Evolutionary conservation across 23 red algal species (phyloP).

Genomic region (Agarophyton chilense): DNA sequence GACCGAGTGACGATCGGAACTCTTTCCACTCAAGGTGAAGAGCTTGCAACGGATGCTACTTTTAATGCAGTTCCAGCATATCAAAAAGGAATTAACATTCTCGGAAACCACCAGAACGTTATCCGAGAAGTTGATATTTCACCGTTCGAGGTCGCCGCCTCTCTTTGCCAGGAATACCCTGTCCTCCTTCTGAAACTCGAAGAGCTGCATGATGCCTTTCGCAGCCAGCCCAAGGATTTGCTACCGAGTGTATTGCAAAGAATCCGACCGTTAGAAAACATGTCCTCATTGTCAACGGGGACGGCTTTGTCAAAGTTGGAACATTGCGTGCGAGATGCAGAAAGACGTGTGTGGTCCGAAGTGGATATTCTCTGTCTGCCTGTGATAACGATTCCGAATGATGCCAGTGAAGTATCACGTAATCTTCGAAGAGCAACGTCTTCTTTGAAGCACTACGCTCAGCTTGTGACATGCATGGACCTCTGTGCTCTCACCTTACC

Average conservation of each 20-base stretch:
- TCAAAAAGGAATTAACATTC: not conserved
- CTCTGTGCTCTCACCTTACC: slow-evolving; percentile 30
- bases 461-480: slow-evolving; percentile 39
- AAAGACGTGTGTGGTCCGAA: slow-evolving; percentile 22
- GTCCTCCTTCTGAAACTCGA: not conserved
- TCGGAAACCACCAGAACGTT: slow-evolving; percentile 4
- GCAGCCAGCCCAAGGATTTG: not conserved
- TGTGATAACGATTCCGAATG: not conserved
- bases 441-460: slow-evolving; percentile 11
- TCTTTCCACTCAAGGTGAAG: not conserved
- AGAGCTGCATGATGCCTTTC: slow-evolving; percentile 16
- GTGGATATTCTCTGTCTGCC: slow-evolving; percentile 37
- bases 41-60: not conserved
- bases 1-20: not conserved
- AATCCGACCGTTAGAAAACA: slow-evolving; percentile 8
- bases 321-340: not conserved
- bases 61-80: not conserved
- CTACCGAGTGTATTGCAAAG: slow-evolving; percentile 13
- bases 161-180: slow-evolving; percentile 33
- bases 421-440: slow-evolving; percentile 9
- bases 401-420: not conserved
- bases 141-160: slow-evolving; percentile 23
- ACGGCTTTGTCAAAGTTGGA: slow-evolving; percentile 23
- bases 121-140: slow-evolving; percentile 3
- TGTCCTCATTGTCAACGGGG: slow-evolving; percentile 22